Evolutionary conservation across 2,329 filamentous ascomycete species (phyloP), one percentile per base, ranked within the genome.

Genomic region (Taxawa tesnikishii): DNA sequence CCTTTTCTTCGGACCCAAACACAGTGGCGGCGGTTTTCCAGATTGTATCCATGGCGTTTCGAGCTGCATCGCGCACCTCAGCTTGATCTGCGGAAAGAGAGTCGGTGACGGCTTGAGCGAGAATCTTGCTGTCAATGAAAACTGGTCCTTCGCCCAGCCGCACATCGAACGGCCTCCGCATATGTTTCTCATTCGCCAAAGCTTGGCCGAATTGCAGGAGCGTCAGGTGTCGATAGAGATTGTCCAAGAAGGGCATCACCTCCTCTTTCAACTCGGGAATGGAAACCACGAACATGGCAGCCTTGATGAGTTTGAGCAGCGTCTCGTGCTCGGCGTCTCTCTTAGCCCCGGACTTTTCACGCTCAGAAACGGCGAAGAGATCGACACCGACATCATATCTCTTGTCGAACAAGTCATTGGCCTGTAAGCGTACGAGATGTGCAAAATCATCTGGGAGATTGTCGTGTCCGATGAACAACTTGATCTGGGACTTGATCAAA

Each of bases 41-140:
- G 37, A 94, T 76, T 28, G 80, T 76, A 37, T 76, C 67, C 45
- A 96, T 79, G 1, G 82, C 79, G 31, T 72, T 66, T 54, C 92
- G 78, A 0, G 87, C 88, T 13, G 82, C 79, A 37, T 92, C 83
- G 15, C 87, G 79, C 14, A 96, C 79, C 28, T 74, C 73, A 9
- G 69, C 67, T 38, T 84, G 70, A 43, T 98, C 88, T 1, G 85
- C 94, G 5, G 90, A 80, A 27, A 98, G 64, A 11, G 80, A 90
- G 43, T 96, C 85, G 2, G 90, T 78, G 32, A 98, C 77, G 6
- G 87, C 88, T 49, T 96, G 85, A 1, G 82, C 83, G 15, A 99
- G 67, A 15, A 92, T 70, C 25, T 82, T 71, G n/a, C 78, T 84
- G 45, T 96, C 90, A 31, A 98, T 74, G 42, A 76, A 80, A 4